These are phyloP conservation scores for Stachybotrys chartarum DNA, from an alignment of 2,329 filamentous ascomycete genomes.

Conservation along the genomic window DNA sequence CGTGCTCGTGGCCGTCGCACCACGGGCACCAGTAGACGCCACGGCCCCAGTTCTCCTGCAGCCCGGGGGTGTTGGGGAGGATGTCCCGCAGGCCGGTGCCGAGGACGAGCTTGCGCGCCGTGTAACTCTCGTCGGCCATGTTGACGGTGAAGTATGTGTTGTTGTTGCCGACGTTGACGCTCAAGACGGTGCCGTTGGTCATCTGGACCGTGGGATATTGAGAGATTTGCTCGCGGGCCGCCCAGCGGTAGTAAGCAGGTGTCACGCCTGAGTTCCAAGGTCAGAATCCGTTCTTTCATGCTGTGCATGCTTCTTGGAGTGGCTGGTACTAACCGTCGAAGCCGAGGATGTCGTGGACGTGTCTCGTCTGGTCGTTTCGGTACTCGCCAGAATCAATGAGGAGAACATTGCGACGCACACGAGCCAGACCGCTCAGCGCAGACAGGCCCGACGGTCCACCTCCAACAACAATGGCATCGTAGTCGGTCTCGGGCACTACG, in stretches of 20 bases:
- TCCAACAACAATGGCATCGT: slow-evolving; percentile 51
- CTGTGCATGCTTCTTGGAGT: neutral
- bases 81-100: slow-evolving; percentile 50
- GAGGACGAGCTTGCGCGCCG: slow-evolving; percentile 47
- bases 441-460: slow-evolving; percentile 50
- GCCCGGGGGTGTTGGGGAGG: slow-evolving; percentile 46
- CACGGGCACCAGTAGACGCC: slow-evolving; percentile 59
- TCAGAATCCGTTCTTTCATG: neutral
- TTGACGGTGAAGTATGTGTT: slow-evolving; percentile 39
- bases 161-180: slow-evolving; percentile 28
- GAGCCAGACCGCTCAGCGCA: slow-evolving; percentile 49
- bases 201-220: slow-evolving; percentile 42
- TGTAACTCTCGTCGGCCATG: slow-evolving; percentile 22
- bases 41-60: slow-evolving; percentile 48
- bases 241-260: slow-evolving; percentile 45
- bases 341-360: slow-evolving; percentile 56
- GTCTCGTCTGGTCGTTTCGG: slow-evolving; percentile 47
- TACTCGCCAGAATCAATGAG: slow-evolving; percentile 53
- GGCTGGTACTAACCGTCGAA: slow-evolving; percentile 40
- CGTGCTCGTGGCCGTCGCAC: slow-evolving; percentile 58
- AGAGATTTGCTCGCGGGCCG: slow-evolving; percentile 44
- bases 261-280: slow-evolving; percentile 35
- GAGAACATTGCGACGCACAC: slow-evolving; percentile 46
- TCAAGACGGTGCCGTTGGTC: slow-evolving; percentile 44
- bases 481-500: slow-evolving; percentile 18